A percentile compares a stretch with the other conserved stretches of the same genome.
Evolutionary conservation across 2,329 filamentous ascomycete species (phyloP).

Genomic region (Ophiostoma montium): DNA sequence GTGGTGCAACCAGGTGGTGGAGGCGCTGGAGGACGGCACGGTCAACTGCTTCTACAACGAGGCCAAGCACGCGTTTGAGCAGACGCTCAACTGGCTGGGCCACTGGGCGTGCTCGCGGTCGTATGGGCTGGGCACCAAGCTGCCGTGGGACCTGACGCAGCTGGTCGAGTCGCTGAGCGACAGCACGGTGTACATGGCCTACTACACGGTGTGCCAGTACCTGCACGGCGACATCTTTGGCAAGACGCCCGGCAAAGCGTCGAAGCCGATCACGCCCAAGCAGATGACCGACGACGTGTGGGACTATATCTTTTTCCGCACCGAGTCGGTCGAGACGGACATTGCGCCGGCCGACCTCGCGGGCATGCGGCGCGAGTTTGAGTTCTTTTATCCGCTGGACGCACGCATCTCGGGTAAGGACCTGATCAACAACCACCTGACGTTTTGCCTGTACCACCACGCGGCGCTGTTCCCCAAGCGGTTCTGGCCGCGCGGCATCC

Average conservation of each 20-base stretch:
- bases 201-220: conserved; percentile 51
- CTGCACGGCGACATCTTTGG: conserved; percentile 83
- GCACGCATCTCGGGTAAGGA: conserved; percentile 84
- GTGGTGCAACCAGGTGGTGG: conserved; percentile 65
- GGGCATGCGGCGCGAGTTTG: conserved; percentile 77
- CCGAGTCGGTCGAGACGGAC: conserved; percentile 53
- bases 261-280: conserved; percentile 54
- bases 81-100: conserved; percentile 81
- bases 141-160: conserved; percentile 86
- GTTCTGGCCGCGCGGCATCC: conserved; percentile 78
- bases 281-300: conserved; percentile 93
- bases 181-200: conserved; percentile 83
- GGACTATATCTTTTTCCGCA: conserved; percentile 85
- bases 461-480: conserved; percentile 74
- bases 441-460: conserved; percentile 91
- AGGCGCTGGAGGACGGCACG: conserved; percentile 54
- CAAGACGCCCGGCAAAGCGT: conserved; percentile 44
- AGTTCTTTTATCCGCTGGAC: conserved; percentile 95
- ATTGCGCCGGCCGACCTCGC: conserved; percentile 54
- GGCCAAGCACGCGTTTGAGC: conserved; percentile 67
- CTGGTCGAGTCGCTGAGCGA: conserved; percentile 82
- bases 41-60: conserved; percentile 66
- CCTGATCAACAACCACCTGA: conserved; percentile 84
- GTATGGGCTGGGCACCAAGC: conserved; percentile 82
- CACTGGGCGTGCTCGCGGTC: conserved; percentile 91